phyloP scores from a whole-genome alignment of 163 green algal species.

The Chlorella variabilis region DNA sequence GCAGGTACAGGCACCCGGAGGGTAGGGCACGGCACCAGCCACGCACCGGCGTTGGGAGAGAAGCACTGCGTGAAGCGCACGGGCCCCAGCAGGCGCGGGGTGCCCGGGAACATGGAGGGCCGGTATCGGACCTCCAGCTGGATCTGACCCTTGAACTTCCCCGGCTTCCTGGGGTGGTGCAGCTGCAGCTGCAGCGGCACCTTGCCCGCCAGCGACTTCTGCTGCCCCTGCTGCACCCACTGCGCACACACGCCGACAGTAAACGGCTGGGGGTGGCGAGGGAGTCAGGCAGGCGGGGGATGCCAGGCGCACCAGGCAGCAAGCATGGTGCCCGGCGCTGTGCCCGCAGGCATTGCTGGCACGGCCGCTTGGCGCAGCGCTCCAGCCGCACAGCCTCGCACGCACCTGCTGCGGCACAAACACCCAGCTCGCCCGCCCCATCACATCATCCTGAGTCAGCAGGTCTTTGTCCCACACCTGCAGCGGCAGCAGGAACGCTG shows the following conservation, averaged over 20 bases:
- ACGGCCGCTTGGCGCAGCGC: too few species aligned
- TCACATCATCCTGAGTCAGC: conserved; percentile 44
- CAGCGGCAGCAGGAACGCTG: background rate
- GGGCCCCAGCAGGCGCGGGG: conserved; percentile 25
- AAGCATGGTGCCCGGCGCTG: too few species aligned
- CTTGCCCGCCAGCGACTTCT: background rate
- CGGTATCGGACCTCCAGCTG: conserved; percentile 26
- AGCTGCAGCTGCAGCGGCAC: conserved; percentile 16
- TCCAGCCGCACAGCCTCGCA: too few species aligned
- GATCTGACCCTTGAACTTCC: background rate
- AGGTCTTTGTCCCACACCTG: conserved; percentile 58
- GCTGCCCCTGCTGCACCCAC: conserved; percentile 1
- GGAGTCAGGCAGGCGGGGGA: too few species aligned
- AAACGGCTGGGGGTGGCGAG: background rate
- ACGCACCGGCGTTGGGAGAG: conserved; percentile 17
- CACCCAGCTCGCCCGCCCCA: conserved; percentile 34
- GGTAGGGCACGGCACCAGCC: too few species aligned
- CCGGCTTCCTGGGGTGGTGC: background rate
- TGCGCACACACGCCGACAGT: background rate
- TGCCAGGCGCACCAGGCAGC: too few species aligned
- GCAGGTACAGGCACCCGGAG: too few species aligned
- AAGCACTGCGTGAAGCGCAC: conserved; percentile 45
- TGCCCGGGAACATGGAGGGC: background rate
- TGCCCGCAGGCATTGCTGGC: too few species aligned
- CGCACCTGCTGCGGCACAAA: conserved; percentile 31